Conservation (phyloP, 164 flowering plant species). For the Liquidambar formosana region DNA sequence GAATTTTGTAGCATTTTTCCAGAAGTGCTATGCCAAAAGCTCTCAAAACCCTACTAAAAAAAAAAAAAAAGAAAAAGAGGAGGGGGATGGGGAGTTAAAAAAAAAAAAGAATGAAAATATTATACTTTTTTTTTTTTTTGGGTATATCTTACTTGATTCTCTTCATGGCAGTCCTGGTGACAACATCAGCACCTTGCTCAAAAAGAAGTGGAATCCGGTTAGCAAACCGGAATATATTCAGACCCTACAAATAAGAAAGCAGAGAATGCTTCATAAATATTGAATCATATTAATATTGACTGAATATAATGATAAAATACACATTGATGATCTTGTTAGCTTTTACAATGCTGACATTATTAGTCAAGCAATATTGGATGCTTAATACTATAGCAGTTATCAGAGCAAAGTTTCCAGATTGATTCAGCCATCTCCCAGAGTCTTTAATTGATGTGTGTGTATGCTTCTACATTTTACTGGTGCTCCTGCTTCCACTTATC, state of each 20-base stretch:
- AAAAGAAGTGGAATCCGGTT: slow-evolving; percentile 98
- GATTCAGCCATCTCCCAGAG: too few species aligned
- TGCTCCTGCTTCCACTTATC: too few species aligned
- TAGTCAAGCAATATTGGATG: too few species aligned
- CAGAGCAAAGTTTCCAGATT: too few species aligned
- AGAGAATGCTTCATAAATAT: slow-evolving; percentile 3
- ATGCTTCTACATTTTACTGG: too few species aligned
- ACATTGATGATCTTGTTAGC: not conserved
- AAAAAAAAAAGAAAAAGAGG: not conserved
- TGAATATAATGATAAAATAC: not conserved
- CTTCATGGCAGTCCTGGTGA: slow-evolving; percentile 88
- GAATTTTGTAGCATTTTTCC: not conserved
- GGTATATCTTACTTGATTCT: slow-evolving; percentile 77
- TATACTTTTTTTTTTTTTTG: not conserved
- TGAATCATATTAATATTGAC: not conserved
- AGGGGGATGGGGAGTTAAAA: too few species aligned
- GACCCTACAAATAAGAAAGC: slow-evolving; percentile 53
- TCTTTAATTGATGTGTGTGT: too few species aligned
- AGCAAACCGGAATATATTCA: slow-evolving; percentile 94
- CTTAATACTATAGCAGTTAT: too few species aligned
- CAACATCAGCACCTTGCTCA: slow-evolving; percentile 99
- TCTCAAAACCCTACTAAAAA: not conserved
- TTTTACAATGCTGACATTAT: not conserved
- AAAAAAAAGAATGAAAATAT: too few species aligned
- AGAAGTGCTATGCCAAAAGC: not conserved